phyloP scores from a whole-genome alignment of 2,329 filamentous ascomycete species.

The Colletotrichum echinochloae region DNA sequence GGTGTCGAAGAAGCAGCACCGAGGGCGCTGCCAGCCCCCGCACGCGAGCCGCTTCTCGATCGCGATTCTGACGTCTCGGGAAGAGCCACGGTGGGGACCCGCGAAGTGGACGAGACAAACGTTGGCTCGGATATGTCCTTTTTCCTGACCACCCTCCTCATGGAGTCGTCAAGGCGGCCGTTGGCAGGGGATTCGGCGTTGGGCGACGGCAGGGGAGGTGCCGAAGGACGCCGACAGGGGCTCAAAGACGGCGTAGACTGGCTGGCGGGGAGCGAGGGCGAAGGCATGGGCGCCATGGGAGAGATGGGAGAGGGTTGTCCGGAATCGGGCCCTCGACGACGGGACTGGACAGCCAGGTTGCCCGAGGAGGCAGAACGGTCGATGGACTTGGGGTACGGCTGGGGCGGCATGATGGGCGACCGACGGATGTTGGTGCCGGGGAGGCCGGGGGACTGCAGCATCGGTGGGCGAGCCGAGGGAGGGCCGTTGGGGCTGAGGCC shows the following conservation, averaged over 20 bases:
- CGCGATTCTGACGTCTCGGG: conserved; percentile 48
- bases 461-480: conserved; percentile 47
- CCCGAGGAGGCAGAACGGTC: conserved; percentile 47
- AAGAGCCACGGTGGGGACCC: conserved; percentile 57
- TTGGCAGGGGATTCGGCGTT: conserved; percentile 37
- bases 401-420: conserved; percentile 62
- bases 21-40: conserved; percentile 52
- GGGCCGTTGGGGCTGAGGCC: conserved; percentile 17
- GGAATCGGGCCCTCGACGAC: conserved; percentile 50
- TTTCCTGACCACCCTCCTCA: conserved; percentile 58
- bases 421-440: conserved; percentile 61
- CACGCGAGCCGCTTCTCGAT: conserved; percentile 54
- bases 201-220: conserved; percentile 47
- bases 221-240: conserved; percentile 50
- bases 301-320: conserved; percentile 61
- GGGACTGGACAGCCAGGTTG: conserved; percentile 51
- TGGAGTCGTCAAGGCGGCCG: conserved; percentile 53
- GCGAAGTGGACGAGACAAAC: conserved; percentile 60
- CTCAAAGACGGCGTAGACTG: conserved; percentile 50
- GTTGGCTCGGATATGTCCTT: conserved; percentile 65
- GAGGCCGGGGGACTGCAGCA: conserved; percentile 59
- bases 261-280: conserved; percentile 50
- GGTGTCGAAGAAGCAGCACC: conserved; percentile 51
- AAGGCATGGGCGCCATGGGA: conserved; percentile 51
- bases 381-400: conserved; percentile 50